Evolutionary conservation across 208 protist genomes (phyloP).

Genomic region (Leptomonas seymouri): DNA sequence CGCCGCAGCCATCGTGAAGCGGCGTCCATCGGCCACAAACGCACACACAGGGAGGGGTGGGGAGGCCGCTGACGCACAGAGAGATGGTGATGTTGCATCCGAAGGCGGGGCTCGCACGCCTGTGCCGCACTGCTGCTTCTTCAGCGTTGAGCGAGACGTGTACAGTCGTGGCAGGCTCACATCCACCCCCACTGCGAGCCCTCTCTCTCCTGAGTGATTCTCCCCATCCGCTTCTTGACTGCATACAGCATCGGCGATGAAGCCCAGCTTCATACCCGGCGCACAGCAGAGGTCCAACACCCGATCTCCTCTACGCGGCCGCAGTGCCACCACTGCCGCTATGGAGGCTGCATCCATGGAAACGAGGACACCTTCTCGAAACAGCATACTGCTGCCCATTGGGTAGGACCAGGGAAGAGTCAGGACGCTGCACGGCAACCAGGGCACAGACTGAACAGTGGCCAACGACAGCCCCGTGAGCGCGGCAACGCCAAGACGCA

Average conservation of each 20-base stretch:
- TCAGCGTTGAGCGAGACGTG: conserved; percentile 46
- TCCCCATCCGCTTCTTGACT: neutral
- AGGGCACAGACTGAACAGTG: conserved; percentile 42
- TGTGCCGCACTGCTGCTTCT: conserved; percentile 34
- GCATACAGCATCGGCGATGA: conserved; percentile 64
- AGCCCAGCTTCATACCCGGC: conserved; percentile 85
- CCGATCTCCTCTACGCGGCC: conserved; percentile 49
- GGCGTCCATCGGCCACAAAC: conserved; percentile 58
- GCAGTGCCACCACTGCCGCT: conserved; percentile 80
- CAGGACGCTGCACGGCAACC: conserved; percentile 68
- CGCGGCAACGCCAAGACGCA: conserved; percentile 31
- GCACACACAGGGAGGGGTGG: conserved; percentile 36
- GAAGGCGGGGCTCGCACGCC: too few species aligned
- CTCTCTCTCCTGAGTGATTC: conserved; percentile 7
- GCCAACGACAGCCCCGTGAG: conserved; percentile 29
- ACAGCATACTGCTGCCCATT: conserved; percentile 36
- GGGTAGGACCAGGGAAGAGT: conserved; percentile 42
- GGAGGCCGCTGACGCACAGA: neutral
- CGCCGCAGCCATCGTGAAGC: conserved; percentile 25
- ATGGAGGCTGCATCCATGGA: conserved; percentile 89
- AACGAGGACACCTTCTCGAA: conserved; percentile 45
- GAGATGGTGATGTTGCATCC: too few species aligned
- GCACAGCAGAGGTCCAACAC: conserved; percentile 89
- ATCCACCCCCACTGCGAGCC: conserved; percentile 75
- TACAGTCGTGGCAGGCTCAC: conserved; percentile 65